Base-by-base conservation (phyloP, 78 protist species). In the Bodo saltans region DNA sequence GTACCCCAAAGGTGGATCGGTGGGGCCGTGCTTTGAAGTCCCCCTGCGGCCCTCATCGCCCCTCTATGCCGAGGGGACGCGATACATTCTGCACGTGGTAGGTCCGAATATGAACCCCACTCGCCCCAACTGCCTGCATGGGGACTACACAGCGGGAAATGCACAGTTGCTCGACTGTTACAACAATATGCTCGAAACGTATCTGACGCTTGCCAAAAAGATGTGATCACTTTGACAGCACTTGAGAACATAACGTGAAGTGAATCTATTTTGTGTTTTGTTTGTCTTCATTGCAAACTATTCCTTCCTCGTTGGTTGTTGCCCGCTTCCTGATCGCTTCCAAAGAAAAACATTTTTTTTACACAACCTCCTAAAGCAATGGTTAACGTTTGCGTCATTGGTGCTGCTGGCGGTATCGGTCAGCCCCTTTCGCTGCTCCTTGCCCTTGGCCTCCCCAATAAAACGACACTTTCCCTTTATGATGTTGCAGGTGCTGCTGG, bases 41-140 rank as follows among this genome's bases (percentile, higher is more conserved):
- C 41, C 79, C 34, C 79, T 74, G 26, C 25, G 11, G 34, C 79
- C 52, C 25, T 8, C 32, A 8, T 27, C 79, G 26, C 79, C 79
- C 32, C 32, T 74, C 60, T 74, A 32, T n/a, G 29, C 25, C 35
- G 42, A 74, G 21, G 79, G 79, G 23, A n/a, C 29, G 32, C 47
- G 38, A 29, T n/a, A 47, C 67, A n/a, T 74, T 23, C 12, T 8
- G 32, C 79, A 74, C 67, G 67, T 74, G 27, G 32, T 40, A 26
- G 79, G 79, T 23, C 79, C 79, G 67, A 74, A 74, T 42, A 74
- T 74, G 79, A 74, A 74, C 67, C 79, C 79, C 37, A 74, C 27
- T 8, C 79, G 79, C 25, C 79, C 79, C 42, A 74, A 74, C 79
- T 74, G 38, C 67, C 52, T 74, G n/a, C n/a, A n/a, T n/a, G n/a